Percentiles rank a stretch among this genome's conserved stretches.
These are phyloP conservation scores for Setomelanomma holmii DNA, from an alignment of 2,329 filamentous ascomycete species.

Conservation along the genomic window DNA sequence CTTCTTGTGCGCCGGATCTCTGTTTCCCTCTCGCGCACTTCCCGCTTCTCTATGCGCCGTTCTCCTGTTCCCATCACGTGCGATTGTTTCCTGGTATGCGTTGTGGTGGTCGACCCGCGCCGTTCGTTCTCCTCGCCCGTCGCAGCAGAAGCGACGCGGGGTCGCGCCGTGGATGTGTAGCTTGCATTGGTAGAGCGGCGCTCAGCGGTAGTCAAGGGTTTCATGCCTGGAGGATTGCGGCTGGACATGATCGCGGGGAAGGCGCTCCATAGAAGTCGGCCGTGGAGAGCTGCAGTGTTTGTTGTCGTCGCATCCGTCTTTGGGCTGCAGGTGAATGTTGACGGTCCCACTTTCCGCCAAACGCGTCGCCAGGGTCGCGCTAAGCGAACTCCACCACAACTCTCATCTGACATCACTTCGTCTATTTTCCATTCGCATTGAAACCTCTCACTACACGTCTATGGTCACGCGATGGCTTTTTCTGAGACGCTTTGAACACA, in stretches of 20 bases:
- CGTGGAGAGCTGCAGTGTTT: slow-evolving; percentile 15
- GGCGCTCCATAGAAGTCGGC: slow-evolving; percentile 35
- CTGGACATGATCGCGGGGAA: slow-evolving; percentile 39
- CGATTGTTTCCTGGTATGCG: slow-evolving; percentile 41
- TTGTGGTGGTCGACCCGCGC: slow-evolving; percentile 27
- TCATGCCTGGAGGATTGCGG: slow-evolving; percentile 39
- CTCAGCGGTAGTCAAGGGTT: slow-evolving; percentile 39
- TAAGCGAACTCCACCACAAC: slow-evolving; percentile 9
- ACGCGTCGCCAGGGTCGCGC: slow-evolving; percentile 18
- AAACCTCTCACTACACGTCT: no score
- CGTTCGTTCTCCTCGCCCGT: slow-evolving; percentile 40
- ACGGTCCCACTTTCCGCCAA: slow-evolving; percentile 18
- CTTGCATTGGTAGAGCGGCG: slow-evolving; percentile 40
- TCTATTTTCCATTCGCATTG: no score
- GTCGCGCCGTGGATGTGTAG: slow-evolving; percentile 42
- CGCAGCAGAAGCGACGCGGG: slow-evolving; percentile 43
- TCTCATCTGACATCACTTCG: no score
- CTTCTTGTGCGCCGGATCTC: slow-evolving; percentile 45
- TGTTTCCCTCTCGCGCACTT: slow-evolving; percentile 46
- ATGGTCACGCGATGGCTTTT: no score
- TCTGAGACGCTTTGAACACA: no score
- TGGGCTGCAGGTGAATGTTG: slow-evolving; percentile 28
- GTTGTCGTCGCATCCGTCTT: slow-evolving; percentile 26
- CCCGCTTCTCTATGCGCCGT: slow-evolving; percentile 44
- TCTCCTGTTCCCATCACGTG: slow-evolving; percentile 31